Evolutionary conservation across 2,329 filamentous ascomycete species (phyloP), one percentile per base, ranked within the genome.

Genomic region (Colletotrichum karsti): DNA sequence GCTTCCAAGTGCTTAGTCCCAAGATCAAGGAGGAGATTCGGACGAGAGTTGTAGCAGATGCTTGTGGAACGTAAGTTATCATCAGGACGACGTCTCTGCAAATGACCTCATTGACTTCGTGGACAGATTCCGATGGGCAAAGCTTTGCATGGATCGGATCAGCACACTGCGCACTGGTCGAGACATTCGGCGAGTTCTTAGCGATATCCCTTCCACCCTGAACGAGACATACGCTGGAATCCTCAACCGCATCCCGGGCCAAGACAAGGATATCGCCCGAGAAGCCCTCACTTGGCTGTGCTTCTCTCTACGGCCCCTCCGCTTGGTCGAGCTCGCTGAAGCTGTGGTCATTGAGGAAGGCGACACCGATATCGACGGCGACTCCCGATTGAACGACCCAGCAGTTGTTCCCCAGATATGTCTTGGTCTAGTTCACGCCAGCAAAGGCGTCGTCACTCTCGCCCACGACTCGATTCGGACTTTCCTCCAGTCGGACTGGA

Each of bases 101-200:
- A 4, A 12, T 50, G 10, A 9, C 4, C 60, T 20, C n/a, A 48
- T 37, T 67, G 24, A 66, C 12, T 12, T 37, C 18, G 15, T 9
- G 15, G 6, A 4, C 39, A 74, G 73, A 63, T 77, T 77, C 28
- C 74, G 74, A 7, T 76, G 72, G 75, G 75, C 72, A 24, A 73
- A 73, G 30, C 72, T 74, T n/a, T 73, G 72, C 46, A 71, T 77
- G 59, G 73, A 75, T n/a, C 67, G 70, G 30, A 65, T 73, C 20
- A 70, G 67, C 64, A 67, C 66, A 39, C 58, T 71, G 12, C 69
- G 73, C 20, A 72, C 71, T 35, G 69, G 72, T 28, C 67, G 72
- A 56, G 71, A 77, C 26, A 57, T 76, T 1, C 69, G 65, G 9
- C 64, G 70, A 13, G 70, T 64, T 4, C 61, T 75, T 5, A 30